Base-by-base conservation (phyloP, 2,329 filamentous ascomycete species). In the Orbilia brochopaga region DNA sequence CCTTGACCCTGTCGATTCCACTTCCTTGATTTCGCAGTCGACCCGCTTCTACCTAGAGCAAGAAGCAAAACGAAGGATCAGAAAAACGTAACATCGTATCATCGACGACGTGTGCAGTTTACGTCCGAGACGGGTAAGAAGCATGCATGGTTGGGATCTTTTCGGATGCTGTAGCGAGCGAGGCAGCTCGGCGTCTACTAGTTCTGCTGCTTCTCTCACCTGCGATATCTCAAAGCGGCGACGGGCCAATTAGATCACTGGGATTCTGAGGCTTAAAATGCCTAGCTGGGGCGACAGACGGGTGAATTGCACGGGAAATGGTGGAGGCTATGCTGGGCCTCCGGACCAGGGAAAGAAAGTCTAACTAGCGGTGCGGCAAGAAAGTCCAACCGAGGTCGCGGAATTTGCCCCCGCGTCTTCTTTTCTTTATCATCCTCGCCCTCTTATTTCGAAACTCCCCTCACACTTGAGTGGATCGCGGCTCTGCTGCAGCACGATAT, bases 241-340 rank as follows among this genome's bases (percentile, higher is more conserved):
- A 42, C n/a, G 5, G 37, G 37, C n/a, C 37, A 15, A 17, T 17
- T 4, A 42, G 37, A 13, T 5, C 15, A 4, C 37, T 42, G 2
- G 11, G 4, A 17, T 6, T 15, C 37, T 15, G 44, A 48, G 44
- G 44, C 44, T 48, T 19, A 48, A 48, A 48, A 48, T 21, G n/a
- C 5, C 40, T 13, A 44, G 17, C 27, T 8, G 27, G 27, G 27
- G 27, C 27, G 27, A 32, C 27, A 8, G 8, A 8, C 27, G 27
- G 27, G 27, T 32, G 27, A 32, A 32, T 32, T 4, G 27, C 11
- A 23, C 19, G 44, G 44, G 17, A 21, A 19, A 10, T 48, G 44
- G 44, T 48, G 44, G 44, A 48, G 44, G 44, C 44, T 48, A 48
- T 48, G 44, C 44, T 44, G 40, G 40, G 13, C 37, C 37, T 13